These are phyloP conservation scores for Auricularia sp. DNA, from an alignment of 768 basidiomycete genomes.

Conservation along the genomic window DNA sequence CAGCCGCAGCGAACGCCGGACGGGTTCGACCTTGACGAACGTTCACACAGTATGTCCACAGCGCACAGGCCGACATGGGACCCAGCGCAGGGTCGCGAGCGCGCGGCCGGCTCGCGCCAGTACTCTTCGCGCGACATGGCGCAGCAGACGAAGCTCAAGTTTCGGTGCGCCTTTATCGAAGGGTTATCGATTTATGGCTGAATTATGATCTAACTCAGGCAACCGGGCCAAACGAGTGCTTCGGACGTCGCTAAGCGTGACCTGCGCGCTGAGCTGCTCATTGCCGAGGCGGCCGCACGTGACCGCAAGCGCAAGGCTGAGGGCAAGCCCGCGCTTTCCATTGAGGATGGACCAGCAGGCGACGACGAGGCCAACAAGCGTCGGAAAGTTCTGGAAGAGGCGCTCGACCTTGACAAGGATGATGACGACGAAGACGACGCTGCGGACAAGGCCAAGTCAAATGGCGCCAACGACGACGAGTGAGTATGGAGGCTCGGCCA, in stretches of 20 bases:
- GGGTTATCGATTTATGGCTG: too few relatives aligned
- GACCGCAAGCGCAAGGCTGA: conserved; percentile 91
- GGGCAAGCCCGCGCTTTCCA: conserved; percentile 37
- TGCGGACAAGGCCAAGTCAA: conserved; percentile 16
- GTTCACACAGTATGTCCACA: conserved; percentile 56
- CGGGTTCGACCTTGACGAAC: too few relatives aligned
- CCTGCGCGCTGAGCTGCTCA: conserved; percentile 69
- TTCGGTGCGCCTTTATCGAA: conserved; percentile 45
- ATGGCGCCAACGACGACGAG: conserved; percentile 27
- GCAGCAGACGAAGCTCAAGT: conserved; percentile 94
- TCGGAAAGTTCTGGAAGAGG: conserved; percentile 78
- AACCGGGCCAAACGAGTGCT: conserved; percentile 81
- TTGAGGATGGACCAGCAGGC: conserved; percentile 31
- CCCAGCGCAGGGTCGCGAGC: conserved; percentile 87
- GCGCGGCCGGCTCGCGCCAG: conserved; percentile 85
- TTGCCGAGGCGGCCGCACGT: conserved; percentile 76
- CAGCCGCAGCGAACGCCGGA: too few relatives aligned
- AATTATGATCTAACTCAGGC: conserved; percentile 29
- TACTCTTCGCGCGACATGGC: conserved; percentile 92
- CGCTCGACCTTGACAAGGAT: conserved; percentile 80
- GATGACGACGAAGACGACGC: conserved; percentile 61
- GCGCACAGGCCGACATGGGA: conserved; percentile 96
- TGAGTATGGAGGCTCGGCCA: not conserved
- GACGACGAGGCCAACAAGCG: conserved; percentile 68
- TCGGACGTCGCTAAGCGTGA: conserved; percentile 71